A percentile compares a stretch with the other conserved stretches of the same genome.
Conservation (phyloP, 768 basidiomycete genomes). For the Naganishia onofrii region DNA sequence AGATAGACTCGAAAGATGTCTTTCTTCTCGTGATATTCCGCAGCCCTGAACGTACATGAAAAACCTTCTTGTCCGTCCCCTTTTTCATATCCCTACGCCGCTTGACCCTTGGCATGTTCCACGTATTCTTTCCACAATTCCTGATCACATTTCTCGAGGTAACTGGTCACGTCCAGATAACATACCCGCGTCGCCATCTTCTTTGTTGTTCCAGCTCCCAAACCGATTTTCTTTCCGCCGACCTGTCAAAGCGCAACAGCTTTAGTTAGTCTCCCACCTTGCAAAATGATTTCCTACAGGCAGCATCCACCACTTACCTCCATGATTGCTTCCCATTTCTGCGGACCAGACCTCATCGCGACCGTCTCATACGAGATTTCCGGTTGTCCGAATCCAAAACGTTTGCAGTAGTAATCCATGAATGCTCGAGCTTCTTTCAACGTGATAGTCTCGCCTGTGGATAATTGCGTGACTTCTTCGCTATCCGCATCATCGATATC, state of each 20-base stretch:
- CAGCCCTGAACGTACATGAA: background rate
- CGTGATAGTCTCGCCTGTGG: slow-evolving; percentile 64
- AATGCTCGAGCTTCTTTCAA: slow-evolving; percentile 78
- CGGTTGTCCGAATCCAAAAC: slow-evolving; percentile 70
- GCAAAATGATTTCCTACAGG: slow-evolving; percentile 36
- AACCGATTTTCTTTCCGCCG: slow-evolving; percentile 73
- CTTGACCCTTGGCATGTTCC: slow-evolving; percentile 52
- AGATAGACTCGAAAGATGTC: too few species aligned
- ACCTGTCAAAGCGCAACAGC: slow-evolving; percentile 52
- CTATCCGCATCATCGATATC: slow-evolving; percentile 47
- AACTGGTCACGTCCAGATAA: slow-evolving; percentile 82
- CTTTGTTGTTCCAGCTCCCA: slow-evolving; percentile 68
- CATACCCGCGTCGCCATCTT: slow-evolving; percentile 69
- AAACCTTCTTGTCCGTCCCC: background rate
- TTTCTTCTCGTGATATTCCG: too few species aligned
- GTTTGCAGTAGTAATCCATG: slow-evolving; percentile 91
- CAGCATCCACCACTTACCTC: slow-evolving; percentile 9
- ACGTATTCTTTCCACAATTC: slow-evolving; percentile 73
- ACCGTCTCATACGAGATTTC: slow-evolving; percentile 59
- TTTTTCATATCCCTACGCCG: slow-evolving; percentile 52
- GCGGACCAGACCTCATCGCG: slow-evolving; percentile 23
- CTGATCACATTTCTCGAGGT: slow-evolving; percentile 79
- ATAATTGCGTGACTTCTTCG: slow-evolving; percentile 36
- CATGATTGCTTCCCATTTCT: slow-evolving; percentile 70
- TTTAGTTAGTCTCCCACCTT: background rate